Evolutionary conservation across 1,139 yeast genomes (phyloP).

Genomic region (Kluyveromyces sp.): DNA sequence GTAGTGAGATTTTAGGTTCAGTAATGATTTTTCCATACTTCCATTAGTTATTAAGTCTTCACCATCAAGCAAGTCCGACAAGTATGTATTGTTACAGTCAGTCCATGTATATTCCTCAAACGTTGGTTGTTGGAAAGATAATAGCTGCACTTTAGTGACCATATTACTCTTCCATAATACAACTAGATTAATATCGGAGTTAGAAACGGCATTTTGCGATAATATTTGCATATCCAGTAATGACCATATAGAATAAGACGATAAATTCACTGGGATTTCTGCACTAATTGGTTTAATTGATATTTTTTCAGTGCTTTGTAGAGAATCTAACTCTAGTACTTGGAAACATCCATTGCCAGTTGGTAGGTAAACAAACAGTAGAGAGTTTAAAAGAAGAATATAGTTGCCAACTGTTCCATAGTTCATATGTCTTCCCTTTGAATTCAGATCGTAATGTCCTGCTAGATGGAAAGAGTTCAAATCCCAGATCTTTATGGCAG

Average conservation of each 20-base stretch:
- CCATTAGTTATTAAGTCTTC: slow-evolving; percentile 14
- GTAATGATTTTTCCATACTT: slow-evolving; percentile 14
- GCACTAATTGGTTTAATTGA: slow-evolving; percentile 8
- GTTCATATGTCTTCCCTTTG: slow-evolving; percentile 11
- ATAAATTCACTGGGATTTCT: slow-evolving; percentile 21
- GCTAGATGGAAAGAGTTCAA: slow-evolving; percentile 35
- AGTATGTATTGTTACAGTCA: slow-evolving; percentile 23
- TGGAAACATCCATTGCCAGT: slow-evolving; percentile 39
- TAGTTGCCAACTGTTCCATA: slow-evolving; percentile 21
- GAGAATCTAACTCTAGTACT: slow-evolving; percentile 32
- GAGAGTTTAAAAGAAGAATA: slow-evolving; percentile 17
- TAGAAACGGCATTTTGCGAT: slow-evolving; percentile 17
- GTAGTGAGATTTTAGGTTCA: slow-evolving; percentile 21
- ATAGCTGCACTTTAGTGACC: slow-evolving; percentile 39
- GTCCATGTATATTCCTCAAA: slow-evolving; percentile 23
- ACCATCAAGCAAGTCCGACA: slow-evolving; percentile 21
- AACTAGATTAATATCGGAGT: slow-evolving; percentile 25
- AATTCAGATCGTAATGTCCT: slow-evolving; percentile 22
- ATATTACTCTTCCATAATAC: slow-evolving; percentile 62
- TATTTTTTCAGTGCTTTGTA: slow-evolving; percentile 15
- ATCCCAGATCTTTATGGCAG: slow-evolving; percentile 49
- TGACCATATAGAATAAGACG: slow-evolving; percentile 42
- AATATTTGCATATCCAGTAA: slow-evolving; percentile 32
- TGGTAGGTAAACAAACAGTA: slow-evolving; percentile 34
- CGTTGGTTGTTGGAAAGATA: slow-evolving; percentile 26